Conservation (phyloP, 2,329 filamentous ascomycete species). For the Pezicula neosporulosa region DNA sequence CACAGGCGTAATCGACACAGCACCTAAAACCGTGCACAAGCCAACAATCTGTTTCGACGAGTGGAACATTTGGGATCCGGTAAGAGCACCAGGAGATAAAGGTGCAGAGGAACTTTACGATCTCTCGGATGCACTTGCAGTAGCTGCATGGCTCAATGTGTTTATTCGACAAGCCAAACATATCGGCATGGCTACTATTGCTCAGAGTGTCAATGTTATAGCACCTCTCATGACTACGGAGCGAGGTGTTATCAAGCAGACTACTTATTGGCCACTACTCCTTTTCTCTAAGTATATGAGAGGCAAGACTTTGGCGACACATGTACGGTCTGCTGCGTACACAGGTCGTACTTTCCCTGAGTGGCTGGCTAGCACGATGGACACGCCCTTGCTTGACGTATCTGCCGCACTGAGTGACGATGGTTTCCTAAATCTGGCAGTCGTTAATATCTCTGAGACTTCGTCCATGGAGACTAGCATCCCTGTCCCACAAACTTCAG, state of each 20-base stretch:
- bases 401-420: conserved; percentile 53
- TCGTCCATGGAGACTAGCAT: conserved; percentile 49
- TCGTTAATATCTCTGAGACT: conserved; percentile 65
- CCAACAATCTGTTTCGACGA: conserved; percentile 66
- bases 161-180: conserved; percentile 58
- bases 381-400: conserved; percentile 66
- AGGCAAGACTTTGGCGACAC: conserved; percentile 60
- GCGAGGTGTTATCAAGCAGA: conserved; percentile 53
- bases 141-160: conserved; percentile 57
- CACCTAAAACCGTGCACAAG: conserved; percentile 17
- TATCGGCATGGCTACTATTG: conserved; percentile 61
- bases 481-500: conserved; percentile 26
- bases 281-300: conserved; percentile 66
- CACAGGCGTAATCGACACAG: conserved; percentile 29
- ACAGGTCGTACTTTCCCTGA: conserved; percentile 57
- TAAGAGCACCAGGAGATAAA: conserved; percentile 53
- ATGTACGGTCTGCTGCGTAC: conserved; percentile 61
- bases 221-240: conserved; percentile 57
- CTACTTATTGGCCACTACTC: conserved; percentile 57
- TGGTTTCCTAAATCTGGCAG: conserved; percentile 60
- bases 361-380: conserved; percentile 60
- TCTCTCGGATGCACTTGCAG: conserved; percentile 57
- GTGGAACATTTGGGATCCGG: conserved; percentile 64
- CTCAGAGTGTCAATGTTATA: conserved; percentile 62
- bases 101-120: conserved; percentile 60